These are phyloP conservation scores for Cercospora sesami DNA, from an alignment of 2,329 filamentous ascomycete species.

Conservation along the genomic window DNA sequence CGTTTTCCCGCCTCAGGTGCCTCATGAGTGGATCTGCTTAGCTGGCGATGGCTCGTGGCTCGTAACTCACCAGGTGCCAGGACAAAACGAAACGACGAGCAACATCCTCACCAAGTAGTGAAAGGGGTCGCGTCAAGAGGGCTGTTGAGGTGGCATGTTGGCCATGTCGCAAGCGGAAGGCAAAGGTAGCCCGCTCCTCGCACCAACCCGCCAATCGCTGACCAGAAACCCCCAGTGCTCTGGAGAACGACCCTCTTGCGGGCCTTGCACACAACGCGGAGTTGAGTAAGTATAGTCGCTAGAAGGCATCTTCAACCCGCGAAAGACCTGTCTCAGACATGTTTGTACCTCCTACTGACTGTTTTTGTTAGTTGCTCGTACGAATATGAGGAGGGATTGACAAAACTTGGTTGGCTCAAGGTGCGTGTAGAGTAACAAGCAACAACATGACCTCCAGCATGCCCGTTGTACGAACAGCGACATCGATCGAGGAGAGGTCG, in stretches of 20 bases:
- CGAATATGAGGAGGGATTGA: slow-evolving; percentile 28
- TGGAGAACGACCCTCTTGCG: slow-evolving; percentile 23
- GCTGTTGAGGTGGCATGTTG: slow-evolving; percentile 29
- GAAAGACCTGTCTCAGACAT: too few species aligned
- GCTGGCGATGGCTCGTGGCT: neutral
- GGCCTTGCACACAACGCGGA: slow-evolving; percentile 21
- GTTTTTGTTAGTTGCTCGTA: slow-evolving; percentile 22
- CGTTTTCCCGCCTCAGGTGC: neutral
- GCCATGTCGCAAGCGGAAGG: slow-evolving; percentile 28
- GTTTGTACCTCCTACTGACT: too few species aligned
- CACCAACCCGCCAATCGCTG: neutral
- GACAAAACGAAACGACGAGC: slow-evolving; percentile 1
- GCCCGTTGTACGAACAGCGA: neutral
- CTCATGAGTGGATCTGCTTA: neutral
- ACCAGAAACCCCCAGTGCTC: neutral
- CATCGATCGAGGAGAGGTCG: neutral
- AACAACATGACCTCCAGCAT: neutral
- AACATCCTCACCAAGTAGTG: slow-evolving; percentile 7
- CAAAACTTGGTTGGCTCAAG: slow-evolving; percentile 21
- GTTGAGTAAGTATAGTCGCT: slow-evolving; percentile 1
- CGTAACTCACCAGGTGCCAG: neutral
- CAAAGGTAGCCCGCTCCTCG: slow-evolving; percentile 13
- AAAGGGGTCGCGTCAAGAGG: slow-evolving; percentile 15
- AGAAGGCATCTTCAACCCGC: too few species aligned
- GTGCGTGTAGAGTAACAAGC: neutral